Base-by-base conservation (phyloP, 352 stramenopile species). In the Pythium folliculosum region DNA sequence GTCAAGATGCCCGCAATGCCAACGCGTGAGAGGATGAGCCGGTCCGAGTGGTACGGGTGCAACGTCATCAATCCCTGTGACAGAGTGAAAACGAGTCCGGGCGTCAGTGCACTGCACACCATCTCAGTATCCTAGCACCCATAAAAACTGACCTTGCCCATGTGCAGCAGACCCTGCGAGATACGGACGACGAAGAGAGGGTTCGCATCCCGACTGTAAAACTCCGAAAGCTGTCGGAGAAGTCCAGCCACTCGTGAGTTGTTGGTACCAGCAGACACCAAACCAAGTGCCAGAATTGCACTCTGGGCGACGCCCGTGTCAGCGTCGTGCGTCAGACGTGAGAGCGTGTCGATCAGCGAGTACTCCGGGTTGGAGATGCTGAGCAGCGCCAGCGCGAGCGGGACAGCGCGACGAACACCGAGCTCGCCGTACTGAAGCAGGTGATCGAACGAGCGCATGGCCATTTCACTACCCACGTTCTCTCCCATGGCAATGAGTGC, bases 371-470 rank as follows among this genome's bases (percentile, higher is more conserved):
- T 98, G 21, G 95, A 99, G 55, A 99, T 89, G 68, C 98, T 95
- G 35, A 99, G 81, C 35, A 99, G 76, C 55, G 97, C 96, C 58
- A 99, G 86, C 12, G 97, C 94, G 25, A 99, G 85, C 21, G 98
- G 97, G 38, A 99, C 97, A 22, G 96, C 97, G 25, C 97, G 91
- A 63, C 97, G 95, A 58, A 99, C 97, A 7, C 94, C 91, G 38
- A 99, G 85, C 78, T 99, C 97, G 47, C 97, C 98, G 76, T 99
- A 99, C 78, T 99, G 98, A 37, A 99, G 88, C 69, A 99, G 87
- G 76, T 99, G 98, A 64, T 99, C 97, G 72, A 99, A 99, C 45
- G 97, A 98, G 67, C 98, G 88, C 67, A 99, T 91, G 16, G 96
- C 94, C 98, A 99, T 99, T 77, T 99, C 97, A 60, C 90, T 92